These are phyloP conservation scores for Ceratopteris richardii DNA, from an alignment of 75 land plant genomes.

Conservation along the genomic window DNA sequence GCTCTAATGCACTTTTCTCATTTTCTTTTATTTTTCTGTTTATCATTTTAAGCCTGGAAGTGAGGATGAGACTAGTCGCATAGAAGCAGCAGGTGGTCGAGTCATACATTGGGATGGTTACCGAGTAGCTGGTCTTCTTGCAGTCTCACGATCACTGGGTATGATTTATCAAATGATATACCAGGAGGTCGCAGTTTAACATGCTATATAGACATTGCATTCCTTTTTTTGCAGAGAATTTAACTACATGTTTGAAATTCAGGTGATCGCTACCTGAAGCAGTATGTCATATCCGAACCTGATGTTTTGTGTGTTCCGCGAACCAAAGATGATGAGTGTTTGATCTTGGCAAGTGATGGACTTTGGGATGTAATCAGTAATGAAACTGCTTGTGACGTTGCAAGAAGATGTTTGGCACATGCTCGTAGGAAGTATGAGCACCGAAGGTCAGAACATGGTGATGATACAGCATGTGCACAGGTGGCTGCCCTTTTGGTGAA, in stretches of 20 bases:
- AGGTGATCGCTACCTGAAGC: slow-evolving; percentile 78
- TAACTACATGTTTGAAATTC: not conserved
- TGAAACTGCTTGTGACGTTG: slow-evolving; percentile 57
- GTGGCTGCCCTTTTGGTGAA: slow-evolving; percentile 76
- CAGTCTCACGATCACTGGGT: slow-evolving; percentile 39
- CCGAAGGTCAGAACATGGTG: slow-evolving; percentile 39
- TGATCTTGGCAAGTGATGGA: slow-evolving; percentile 85
- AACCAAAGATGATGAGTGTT: slow-evolving; percentile 52
- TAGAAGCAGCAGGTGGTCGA: slow-evolving; percentile 38
- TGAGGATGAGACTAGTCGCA: slow-evolving; percentile 30
- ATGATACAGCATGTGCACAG: slow-evolving; percentile 7
- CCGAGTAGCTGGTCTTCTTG: slow-evolving; percentile 33
- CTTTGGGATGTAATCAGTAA: slow-evolving; percentile 79
- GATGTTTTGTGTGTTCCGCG: slow-evolving; percentile 52
- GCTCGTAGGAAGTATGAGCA: slow-evolving; percentile 1
- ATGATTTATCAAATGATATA: not conserved
- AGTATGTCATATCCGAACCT: slow-evolving; percentile 61
- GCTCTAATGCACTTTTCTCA: not conserved
- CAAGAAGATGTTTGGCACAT: slow-evolving; percentile 29
- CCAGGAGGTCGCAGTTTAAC: no score
- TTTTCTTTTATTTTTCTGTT: no score
- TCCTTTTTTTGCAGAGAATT: not conserved
- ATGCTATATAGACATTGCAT: no score
- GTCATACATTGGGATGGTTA: slow-evolving; percentile 40
- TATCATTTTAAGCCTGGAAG: slow-evolving; percentile 19